Evolutionary conservation across 768 basidiomycete species (phyloP).

Genomic region (Agaricus subrufescens): DNA sequence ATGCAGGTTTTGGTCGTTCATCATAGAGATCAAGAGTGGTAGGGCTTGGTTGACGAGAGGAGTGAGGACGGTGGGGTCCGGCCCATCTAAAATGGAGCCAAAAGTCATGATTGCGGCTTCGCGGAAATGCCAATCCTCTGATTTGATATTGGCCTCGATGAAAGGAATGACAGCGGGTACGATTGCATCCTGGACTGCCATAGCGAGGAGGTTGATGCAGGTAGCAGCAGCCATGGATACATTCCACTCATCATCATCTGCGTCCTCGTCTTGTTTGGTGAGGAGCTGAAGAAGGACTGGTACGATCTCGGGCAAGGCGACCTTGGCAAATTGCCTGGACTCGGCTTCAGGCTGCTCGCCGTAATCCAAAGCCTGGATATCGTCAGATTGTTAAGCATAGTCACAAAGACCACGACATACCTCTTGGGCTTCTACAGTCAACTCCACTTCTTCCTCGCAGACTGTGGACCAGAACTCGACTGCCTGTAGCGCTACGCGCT

Average conservation of each 20-base stretch:
- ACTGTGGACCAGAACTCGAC: slow-evolving; percentile 99
- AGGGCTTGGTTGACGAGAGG: slow-evolving; percentile 93
- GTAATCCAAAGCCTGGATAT: slow-evolving; percentile 77
- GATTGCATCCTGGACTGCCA: slow-evolving; percentile 85
- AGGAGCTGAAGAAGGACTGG: slow-evolving; percentile 88
- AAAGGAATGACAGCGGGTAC: slow-evolving; percentile 95
- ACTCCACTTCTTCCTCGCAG: slow-evolving; percentile 94
- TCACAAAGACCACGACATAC: slow-evolving; percentile 32
- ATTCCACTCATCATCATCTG: slow-evolving; percentile 99
- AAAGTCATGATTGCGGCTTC: slow-evolving; percentile 99
- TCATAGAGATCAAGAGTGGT: slow-evolving; percentile 92
- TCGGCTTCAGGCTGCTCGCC: slow-evolving; percentile 83
- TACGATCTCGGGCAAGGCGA: slow-evolving; percentile 90
- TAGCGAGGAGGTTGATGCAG: slow-evolving; percentile 83
- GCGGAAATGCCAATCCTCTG: slow-evolving; percentile 89
- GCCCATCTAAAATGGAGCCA: slow-evolving; percentile 95
- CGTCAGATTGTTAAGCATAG: slow-evolving; percentile 5
- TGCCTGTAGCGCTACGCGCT: slow-evolving; percentile 90
- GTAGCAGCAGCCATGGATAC: slow-evolving; percentile 96
- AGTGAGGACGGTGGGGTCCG: slow-evolving; percentile 80
- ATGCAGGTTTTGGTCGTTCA: slow-evolving; percentile 77
- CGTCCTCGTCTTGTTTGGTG: slow-evolving; percentile 93
- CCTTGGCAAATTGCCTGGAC: slow-evolving; percentile 89
- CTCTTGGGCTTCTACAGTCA: slow-evolving; percentile 89
- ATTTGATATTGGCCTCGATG: slow-evolving; percentile 94